phyloP scores from a whole-genome alignment of 345 rosid species.

The Moricandia arvensis region DNA sequence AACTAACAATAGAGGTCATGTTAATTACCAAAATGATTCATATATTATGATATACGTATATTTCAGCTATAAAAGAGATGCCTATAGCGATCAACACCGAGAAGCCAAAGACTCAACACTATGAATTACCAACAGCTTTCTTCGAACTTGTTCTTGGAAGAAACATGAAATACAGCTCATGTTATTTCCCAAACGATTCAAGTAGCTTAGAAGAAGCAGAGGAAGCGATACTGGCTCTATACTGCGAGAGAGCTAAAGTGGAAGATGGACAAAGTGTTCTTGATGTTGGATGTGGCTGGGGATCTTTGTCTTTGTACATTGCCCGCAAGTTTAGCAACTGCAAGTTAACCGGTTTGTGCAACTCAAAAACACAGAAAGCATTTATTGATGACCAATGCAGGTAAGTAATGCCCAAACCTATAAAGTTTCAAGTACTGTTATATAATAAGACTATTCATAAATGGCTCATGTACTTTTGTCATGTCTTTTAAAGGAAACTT shows the following conservation, averaged over 20 bases:
- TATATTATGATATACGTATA: not conserved
- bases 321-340: slow-evolving; percentile 68
- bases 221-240: slow-evolving; percentile 66
- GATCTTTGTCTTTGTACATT: slow-evolving; percentile 69
- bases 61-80: slow-evolving; percentile 67
- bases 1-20: not conserved
- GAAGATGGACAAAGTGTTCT: slow-evolving; percentile 77
- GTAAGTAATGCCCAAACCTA: slow-evolving; percentile 23
- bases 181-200: slow-evolving; percentile 59
- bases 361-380: slow-evolving; percentile 72
- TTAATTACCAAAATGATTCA: not conserved
- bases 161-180: slow-evolving; percentile 77
- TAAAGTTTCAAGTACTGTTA: not conserved
- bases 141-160: slow-evolving; percentile 79
- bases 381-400: slow-evolving; percentile 60
- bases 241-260: slow-evolving; percentile 64
- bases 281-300: slow-evolving; percentile 96
- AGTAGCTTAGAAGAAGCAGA: slow-evolving; percentile 79
- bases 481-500: slow-evolving; percentile 45
- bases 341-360: slow-evolving; percentile 79
- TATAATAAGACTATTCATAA: not conserved
- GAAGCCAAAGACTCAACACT: slow-evolving; percentile 68
- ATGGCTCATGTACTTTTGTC: not conserved
- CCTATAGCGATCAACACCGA: slow-evolving; percentile 75
- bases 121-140: slow-evolving; percentile 83